Evolutionary conservation across 116 monocot species (phyloP).

Genomic region (Papilionanthe hybrid): DNA sequence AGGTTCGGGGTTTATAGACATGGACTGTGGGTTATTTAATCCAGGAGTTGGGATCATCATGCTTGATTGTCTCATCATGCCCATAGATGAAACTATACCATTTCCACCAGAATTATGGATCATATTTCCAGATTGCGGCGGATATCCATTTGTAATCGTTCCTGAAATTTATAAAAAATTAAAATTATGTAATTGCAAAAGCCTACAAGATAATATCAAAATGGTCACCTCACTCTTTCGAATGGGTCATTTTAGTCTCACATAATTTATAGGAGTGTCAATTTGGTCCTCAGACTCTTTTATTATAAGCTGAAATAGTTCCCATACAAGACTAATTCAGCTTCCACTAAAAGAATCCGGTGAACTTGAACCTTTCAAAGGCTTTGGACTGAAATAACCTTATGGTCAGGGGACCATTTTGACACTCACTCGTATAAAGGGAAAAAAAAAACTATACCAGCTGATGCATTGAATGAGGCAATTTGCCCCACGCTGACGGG

Average conservation of each 20-base stretch:
- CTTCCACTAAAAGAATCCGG: no score
- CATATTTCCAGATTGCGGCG: slow-evolving; percentile 34
- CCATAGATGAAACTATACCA: slow-evolving; percentile 35
- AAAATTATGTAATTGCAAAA: slow-evolving; percentile 5
- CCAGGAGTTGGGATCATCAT: slow-evolving; percentile 86
- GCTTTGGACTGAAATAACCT: no score
- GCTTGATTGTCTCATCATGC: slow-evolving; percentile 36
- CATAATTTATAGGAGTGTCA: no score
- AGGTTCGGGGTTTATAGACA: slow-evolving; percentile 25
- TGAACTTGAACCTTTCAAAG: no score
- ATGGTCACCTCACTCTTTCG: background rate
- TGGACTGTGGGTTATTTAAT: slow-evolving; percentile 41
- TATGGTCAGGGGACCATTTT: no score
- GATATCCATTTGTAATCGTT: slow-evolving; percentile 37
- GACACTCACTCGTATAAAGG: no score
- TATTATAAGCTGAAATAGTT: no score
- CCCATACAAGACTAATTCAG: no score
- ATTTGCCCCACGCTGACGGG: slow-evolving; percentile 30
- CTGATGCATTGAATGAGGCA: slow-evolving; percentile 29
- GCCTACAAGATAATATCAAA: background rate
- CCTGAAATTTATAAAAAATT: slow-evolving; percentile 19
- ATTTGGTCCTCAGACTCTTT: no score
- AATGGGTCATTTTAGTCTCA: no score
- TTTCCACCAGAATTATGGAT: slow-evolving; percentile 38
- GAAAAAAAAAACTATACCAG: slow-evolving; percentile 27